Evolutionary conservation across 2,329 filamentous ascomycete genomes (phyloP), one percentile per base, ranked within the genome.

Genomic region (Xylaria sp.): DNA sequence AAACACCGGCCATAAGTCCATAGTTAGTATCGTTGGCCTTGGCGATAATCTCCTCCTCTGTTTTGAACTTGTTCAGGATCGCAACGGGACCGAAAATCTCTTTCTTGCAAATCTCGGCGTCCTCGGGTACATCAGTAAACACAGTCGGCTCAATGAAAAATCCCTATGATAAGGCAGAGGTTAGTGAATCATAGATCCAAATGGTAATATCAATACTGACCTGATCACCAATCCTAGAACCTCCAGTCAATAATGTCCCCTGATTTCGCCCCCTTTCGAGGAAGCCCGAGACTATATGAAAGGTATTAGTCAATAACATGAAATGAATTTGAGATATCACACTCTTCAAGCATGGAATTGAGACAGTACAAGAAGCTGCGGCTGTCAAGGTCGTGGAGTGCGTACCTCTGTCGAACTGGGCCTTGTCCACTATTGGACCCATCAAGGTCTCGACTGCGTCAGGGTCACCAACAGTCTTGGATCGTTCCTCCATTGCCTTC

Each of bases 71-170:
- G 69, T 82, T 82, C 55, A 89, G 82, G 20, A 86, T 82, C 0
- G 86, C 82, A 46, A 89, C 87, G 1, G 87, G 87, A 0, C 87
- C 86, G 72, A 89, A 89, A 49, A 89, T 84, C 75, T 89, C 87
- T 69, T 87, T 82, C 13, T 81, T 80, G 76, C 81, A 84, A 62
- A 89, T 85, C 71, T 82, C 78, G 2, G 81, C 80, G 64, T 82
- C 77, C 59, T 83, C 80, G 3, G 80, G 75, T 0, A 83, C 79
- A 59, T 81, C 76, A 46, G 79, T 79, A 75, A 86, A 86, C 36
- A 86, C 79, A 6, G 84, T 83, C 0, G 84, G 84, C 66, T 83
- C 76, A 41, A 86, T 75, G 69, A 81, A 85, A 72, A 79, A 82
- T 20, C 84, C 83, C 74, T 78, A 36, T 9, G 18, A 20, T 8